Evolutionary conservation across 225 moss, liverwort and hornwort species (phyloP).

Genomic region (Sphagnum contortum): DNA sequence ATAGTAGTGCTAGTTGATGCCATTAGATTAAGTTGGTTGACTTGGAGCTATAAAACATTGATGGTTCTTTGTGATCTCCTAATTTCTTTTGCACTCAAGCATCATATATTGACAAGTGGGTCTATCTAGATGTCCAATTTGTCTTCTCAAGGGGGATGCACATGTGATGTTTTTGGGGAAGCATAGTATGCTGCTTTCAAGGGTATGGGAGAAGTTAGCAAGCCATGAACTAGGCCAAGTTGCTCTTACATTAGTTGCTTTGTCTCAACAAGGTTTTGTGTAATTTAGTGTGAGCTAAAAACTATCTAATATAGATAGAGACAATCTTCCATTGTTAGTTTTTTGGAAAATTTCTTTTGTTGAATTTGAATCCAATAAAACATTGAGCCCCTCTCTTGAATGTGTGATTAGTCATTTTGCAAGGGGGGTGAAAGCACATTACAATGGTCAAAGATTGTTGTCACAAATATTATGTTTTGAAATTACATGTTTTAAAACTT

Average conservation of each 20-base stretch:
- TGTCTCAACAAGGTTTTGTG: conserved; percentile 20
- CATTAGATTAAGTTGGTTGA: conserved; percentile 38
- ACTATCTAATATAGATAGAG: conserved; percentile 23
- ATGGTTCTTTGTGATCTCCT: conserved; percentile 61
- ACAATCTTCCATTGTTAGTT: conserved; percentile 41
- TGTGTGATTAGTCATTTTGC: conserved; percentile 48
- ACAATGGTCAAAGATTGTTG: no score
- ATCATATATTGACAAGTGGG: conserved; percentile 48
- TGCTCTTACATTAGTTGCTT: conserved; percentile 57
- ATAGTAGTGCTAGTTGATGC: conserved; percentile 16
- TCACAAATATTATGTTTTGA: no score
- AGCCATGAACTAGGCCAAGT: conserved; percentile 74
- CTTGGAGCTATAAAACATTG: conserved; percentile 56
- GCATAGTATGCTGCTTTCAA: conserved; percentile 50
- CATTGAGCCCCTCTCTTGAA: conserved; percentile 17
- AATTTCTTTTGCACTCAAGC: conserved; percentile 44
- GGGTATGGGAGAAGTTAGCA: conserved; percentile 61
- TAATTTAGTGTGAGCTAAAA: conserved; percentile 20
- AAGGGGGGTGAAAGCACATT: no score
- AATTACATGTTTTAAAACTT: no score
- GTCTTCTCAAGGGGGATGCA: conserved; percentile 1
- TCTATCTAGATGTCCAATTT: background rate
- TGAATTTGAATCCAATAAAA: conserved; percentile 32
- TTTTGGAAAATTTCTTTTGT: conserved; percentile 56
- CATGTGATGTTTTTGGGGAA: conserved; percentile 64